phyloP scores from a whole-genome alignment of 2,329 filamentous ascomycete species.

The Botrytis paeoniae region DNA sequence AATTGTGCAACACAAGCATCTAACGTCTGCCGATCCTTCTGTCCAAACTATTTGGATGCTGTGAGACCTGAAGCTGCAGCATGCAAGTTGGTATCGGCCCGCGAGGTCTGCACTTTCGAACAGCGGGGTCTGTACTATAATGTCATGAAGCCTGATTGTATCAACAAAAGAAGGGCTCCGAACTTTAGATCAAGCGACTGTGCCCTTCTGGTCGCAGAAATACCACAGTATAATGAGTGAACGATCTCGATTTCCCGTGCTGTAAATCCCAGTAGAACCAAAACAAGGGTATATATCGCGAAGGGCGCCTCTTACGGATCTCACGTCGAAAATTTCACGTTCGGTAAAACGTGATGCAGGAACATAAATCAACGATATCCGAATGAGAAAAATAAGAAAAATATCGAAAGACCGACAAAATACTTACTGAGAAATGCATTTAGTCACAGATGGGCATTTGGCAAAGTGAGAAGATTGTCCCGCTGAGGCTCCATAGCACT shows the following conservation, averaged over 20 bases:
- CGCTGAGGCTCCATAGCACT: constrained; percentile 12
- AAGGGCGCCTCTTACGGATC: not conserved
- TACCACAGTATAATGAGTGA: not conserved
- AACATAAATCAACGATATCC: not conserved
- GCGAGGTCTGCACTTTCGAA: not conserved
- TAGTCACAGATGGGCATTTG: constrained; percentile 6
- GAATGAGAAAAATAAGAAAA: not conserved
- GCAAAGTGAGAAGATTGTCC: not conserved
- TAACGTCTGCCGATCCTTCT: not conserved
- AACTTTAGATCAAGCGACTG: not conserved
- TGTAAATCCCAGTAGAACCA: not conserved
- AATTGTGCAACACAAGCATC: not conserved
- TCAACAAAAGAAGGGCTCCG: not conserved
- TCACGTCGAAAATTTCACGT: not conserved
- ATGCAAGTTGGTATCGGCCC: constrained; percentile 4
- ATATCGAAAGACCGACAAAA: not conserved
- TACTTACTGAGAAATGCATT: constrained; percentile 18
- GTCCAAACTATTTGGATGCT: not conserved
- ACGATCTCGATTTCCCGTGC: not conserved
- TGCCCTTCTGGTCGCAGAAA: not conserved
- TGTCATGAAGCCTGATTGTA: not conserved
- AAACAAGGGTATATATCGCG: not conserved
- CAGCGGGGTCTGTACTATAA: not conserved
- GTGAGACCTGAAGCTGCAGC: constrained; percentile 9
- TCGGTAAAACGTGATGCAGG: not conserved